Evolutionary conservation across 2,329 filamentous ascomycete species (phyloP).

Genomic region (Exserohilum rostratum): DNA sequence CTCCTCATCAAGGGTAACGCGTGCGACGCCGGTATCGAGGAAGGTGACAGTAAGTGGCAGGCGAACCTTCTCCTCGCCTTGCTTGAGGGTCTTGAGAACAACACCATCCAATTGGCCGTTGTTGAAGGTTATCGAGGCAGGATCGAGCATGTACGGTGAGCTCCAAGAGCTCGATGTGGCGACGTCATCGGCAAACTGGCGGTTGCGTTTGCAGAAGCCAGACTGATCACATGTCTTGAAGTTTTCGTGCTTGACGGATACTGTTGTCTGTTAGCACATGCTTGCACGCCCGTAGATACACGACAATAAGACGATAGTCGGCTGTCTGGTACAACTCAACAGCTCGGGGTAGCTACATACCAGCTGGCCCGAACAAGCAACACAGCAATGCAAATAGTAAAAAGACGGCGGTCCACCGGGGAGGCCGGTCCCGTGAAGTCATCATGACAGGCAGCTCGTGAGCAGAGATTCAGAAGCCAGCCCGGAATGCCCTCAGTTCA

Average conservation of each 20-base stretch:
- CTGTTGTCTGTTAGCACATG: slow-evolving; percentile 53
- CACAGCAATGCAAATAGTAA: slow-evolving; percentile 43
- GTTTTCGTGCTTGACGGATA: slow-evolving; percentile 89
- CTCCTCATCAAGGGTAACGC: slow-evolving; percentile 90
- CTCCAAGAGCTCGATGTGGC: slow-evolving; percentile 71
- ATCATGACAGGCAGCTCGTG: slow-evolving; percentile 37
- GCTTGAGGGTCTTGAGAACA: slow-evolving; percentile 78
- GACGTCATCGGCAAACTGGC: slow-evolving; percentile 82
- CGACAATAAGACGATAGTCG: neutral
- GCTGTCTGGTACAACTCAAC: neutral
- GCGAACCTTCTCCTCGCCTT: slow-evolving; percentile 70
- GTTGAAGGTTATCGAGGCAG: slow-evolving; percentile 75
- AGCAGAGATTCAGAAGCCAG: slow-evolving; percentile 22
- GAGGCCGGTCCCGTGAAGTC: slow-evolving; percentile 46
- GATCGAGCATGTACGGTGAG: slow-evolving; percentile 78
- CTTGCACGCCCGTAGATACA: neutral
- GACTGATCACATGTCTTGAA: slow-evolving; percentile 97
- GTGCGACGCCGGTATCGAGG: slow-evolving; percentile 84
- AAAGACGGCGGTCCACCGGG: slow-evolving; percentile 65
- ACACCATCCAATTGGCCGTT: slow-evolving; percentile 79
- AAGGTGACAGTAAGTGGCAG: slow-evolving; percentile 87
- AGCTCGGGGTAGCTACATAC: slow-evolving; percentile 36
- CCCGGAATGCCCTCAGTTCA: slow-evolving; percentile 17
- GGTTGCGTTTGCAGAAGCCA: slow-evolving; percentile 95
- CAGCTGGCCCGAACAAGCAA: slow-evolving; percentile 44